These are phyloP conservation scores for Colletotrichum liaoningense DNA, from an alignment of 2,329 filamentous ascomycete species.

Conservation along the genomic window DNA sequence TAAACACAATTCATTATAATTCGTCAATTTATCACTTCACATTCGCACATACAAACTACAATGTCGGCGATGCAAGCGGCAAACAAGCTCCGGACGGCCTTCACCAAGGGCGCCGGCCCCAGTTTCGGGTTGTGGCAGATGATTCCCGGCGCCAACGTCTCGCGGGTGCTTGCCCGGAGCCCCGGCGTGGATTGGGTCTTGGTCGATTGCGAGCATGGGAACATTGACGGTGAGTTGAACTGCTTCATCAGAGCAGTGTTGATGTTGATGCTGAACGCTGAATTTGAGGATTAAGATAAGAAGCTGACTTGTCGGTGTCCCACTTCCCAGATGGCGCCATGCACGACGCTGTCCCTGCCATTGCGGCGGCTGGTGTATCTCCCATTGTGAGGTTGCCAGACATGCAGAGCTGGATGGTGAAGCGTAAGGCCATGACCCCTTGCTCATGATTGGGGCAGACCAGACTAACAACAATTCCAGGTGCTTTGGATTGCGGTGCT, in stretches of 20 bases:
- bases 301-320: not conserved
- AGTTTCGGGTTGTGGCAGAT: constrained; percentile 73
- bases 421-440: constrained; percentile 53
- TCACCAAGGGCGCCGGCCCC: constrained; percentile 57
- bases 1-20: too few relatives aligned
- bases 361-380: constrained; percentile 57
- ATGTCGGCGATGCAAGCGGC: constrained; percentile 53
- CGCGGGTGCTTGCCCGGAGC: constrained; percentile 68
- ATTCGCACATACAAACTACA: too few relatives aligned
- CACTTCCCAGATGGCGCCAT: constrained; percentile 54
- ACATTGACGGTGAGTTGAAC: constrained; percentile 56
- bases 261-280: too few relatives aligned
- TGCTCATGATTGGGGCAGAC: not conserved
- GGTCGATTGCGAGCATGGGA: constrained; percentile 67
- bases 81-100: constrained; percentile 62
- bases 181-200: constrained; percentile 75
- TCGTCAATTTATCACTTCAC: too few relatives aligned
- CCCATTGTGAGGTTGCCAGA: constrained; percentile 65
- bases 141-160: constrained; percentile 70
- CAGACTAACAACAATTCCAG: constrained; percentile 42
- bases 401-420: constrained; percentile 66
- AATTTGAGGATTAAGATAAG: not conserved
- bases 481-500: constrained; percentile 68
- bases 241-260: too few relatives aligned
- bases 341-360: constrained; percentile 65